Percentiles rank a stretch among this genome's conserved stretches.
These are phyloP conservation scores for Laguncularia racemosa DNA, from an alignment of 345 rosid genomes.

Conservation along the genomic window DNA sequence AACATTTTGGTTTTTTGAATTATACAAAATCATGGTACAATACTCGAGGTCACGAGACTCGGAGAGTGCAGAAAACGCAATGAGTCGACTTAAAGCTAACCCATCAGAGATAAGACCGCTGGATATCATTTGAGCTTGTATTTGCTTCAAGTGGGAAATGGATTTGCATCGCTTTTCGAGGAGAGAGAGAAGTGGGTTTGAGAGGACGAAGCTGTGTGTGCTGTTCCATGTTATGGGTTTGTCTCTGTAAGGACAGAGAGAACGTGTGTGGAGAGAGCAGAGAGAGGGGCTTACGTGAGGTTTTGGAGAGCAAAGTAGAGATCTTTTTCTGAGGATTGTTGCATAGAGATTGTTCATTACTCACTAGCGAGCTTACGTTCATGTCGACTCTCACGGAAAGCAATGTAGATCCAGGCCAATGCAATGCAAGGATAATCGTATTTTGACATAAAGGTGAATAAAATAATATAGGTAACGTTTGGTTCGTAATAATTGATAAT, in stretches of 20 bases:
- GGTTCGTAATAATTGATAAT: no score
- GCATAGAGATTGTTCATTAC: no score
- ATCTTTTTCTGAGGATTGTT: no score
- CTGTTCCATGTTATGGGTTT: constrained; percentile 36
- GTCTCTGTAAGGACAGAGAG: constrained; percentile 35
- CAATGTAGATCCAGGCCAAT: no score
- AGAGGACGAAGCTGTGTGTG: constrained; percentile 32
- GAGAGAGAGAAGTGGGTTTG: constrained; percentile 48
- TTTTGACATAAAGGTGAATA: no score
- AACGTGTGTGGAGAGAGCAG: constrained; percentile 22
- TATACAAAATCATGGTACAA: constrained; percentile 41
- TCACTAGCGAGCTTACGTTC: no score
- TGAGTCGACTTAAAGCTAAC: constrained; percentile 56
- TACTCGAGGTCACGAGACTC: constrained; percentile 52
- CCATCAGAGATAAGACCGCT: constrained; percentile 44
- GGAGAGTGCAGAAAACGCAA: constrained; percentile 57
- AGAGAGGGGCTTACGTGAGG: not conserved
- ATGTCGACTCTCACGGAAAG: no score
- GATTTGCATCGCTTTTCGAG: constrained; percentile 47
- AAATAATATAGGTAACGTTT: no score
- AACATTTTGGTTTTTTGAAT: constrained; percentile 23
- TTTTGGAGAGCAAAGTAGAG: not conserved
- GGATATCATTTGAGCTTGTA: constrained; percentile 58
- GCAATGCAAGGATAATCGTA: no score
- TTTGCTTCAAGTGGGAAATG: constrained; percentile 53